Evolutionary conservation across 2,329 filamentous ascomycete genomes (phyloP).

Genomic region (Colletotrichum tropicale): DNA sequence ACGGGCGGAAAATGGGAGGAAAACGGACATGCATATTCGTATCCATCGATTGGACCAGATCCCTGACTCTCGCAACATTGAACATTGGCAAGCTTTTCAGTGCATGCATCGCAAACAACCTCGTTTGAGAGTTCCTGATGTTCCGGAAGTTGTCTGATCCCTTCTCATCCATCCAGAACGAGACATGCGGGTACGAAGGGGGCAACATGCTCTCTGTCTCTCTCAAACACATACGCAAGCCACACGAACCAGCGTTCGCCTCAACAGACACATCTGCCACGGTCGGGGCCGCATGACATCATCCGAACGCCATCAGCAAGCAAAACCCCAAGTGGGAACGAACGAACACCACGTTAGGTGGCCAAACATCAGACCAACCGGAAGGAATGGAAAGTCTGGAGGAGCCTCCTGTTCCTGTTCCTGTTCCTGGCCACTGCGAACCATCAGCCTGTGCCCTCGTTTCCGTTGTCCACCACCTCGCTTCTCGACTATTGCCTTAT

Average conservation of each 20-base stretch:
- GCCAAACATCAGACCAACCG: background rate
- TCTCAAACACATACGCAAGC: background rate
- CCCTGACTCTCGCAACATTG: background rate
- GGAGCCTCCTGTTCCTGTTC: background rate
- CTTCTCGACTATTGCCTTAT: background rate
- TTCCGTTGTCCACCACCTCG: background rate
- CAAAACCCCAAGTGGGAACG: background rate
- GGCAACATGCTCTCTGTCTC: background rate
- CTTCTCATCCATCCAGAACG: background rate
- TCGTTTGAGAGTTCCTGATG: background rate
- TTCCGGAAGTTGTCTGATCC: background rate
- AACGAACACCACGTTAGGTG: background rate
- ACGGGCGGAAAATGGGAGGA: background rate
- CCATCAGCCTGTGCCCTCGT: background rate
- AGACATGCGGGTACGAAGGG: background rate
- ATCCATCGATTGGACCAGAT: background rate
- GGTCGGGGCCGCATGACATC: constrained; percentile 15
- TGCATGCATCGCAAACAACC: background rate
- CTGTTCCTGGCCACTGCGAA: background rate
- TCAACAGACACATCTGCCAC: background rate
- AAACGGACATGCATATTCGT: background rate
- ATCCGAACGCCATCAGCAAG: constrained; percentile 15
- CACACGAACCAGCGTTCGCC: background rate
- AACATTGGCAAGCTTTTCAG: constrained; percentile 13
- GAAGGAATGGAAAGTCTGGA: background rate